Evolutionary conservation across 2,329 filamentous ascomycete genomes (phyloP), one percentile per base, ranked within the genome.

Genomic region (Phyllosticta ampelicida): DNA sequence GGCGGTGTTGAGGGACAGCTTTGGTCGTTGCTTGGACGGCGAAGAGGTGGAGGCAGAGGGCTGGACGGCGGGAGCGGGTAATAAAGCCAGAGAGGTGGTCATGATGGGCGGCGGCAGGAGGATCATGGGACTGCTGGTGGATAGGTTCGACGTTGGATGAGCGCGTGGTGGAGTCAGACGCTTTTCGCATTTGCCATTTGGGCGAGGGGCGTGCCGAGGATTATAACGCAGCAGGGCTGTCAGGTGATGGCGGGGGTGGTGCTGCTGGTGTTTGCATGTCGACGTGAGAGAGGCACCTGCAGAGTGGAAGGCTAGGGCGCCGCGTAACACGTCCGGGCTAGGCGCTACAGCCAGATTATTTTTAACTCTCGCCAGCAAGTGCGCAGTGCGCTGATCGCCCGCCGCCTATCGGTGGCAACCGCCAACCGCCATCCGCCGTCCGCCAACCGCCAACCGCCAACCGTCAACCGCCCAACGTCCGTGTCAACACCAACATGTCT

Each of bases 1-100:
- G 11, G 77, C 70, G 11, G 83, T 85, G 71, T 85, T 80, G 55
- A 86, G 74, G 48, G 80, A 81, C 54, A 86, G 75, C 69, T 83
- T 84, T 1, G 83, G 83, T 60, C 80, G 73, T 63, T 71, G 72
- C n/a, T 65, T 61, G 11, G 65, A 62, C 51, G 63, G 62, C 65
- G 62, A 13, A 65, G 61, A 58, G 68, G 61, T 60, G 48, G 55
- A 26, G 53, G 57, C 23, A 55, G 51, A 20, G 21, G 52, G 50
- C 20, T 26, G 23, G 19, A 21, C 18, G 20, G 59, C 62, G 60
- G 50, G 62, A 58, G 59, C 65, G 58, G 70, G 65, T 70, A 72
- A 67, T 71, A 77, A 73, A 67, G 75, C 71, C 62, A 78, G 70
- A 65, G 74, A 73, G 69, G 75, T 68, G 62, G 73, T 73, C 70